Base-by-base conservation (phyloP, 495 filamentous ascomycete genomes). In the Xylaria acuta region DNA sequence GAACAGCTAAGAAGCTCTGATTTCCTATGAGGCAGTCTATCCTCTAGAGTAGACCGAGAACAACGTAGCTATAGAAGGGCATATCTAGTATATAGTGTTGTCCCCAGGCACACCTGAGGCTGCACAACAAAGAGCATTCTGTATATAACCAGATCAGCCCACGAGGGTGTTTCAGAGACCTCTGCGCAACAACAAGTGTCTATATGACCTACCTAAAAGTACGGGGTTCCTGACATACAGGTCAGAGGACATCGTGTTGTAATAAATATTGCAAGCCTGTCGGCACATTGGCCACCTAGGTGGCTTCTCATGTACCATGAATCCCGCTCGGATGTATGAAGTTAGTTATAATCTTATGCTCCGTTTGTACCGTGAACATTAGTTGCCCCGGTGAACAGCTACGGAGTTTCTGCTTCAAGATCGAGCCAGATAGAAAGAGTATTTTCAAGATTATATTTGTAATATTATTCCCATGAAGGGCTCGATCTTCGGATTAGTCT, bases 401-500 rank as follows among this genome's bases (percentile, higher is more conserved):
- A 7, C 0, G 4, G 25, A 7, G 27, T 27, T 30, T 30, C 27
- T 56, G 20, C 1, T 56, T 18, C 53, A 56, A 7, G 14, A 7
- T 6, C 12, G 32, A 6, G 12, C 32, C 3, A 5, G 25, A 56
- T 56, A 2, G 27, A 18, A 18, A 30, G 18, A 25, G 27, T 30
- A 30, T 18, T 41, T 14, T 49, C 2, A 32, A 49, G 18, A 2
- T 64, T 20, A 41, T 27, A 16, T 36, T 47, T 59, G 47, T 49
- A 30, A n/a, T 67, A 66, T 60, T 67, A 75, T 36, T 71, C 40
- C 25, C 18, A 62, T 45, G 47, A 43, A 64, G 69, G 67, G 34
- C 22, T 51, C 47, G 20, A 22, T 22, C 70, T 59, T 68, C 74
- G 53, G 63, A 77, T 77, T 76, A 77, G 73, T 79, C 77, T 79